These are phyloP conservation scores for Entomortierella beljakovae DNA, from an alignment of 192 early-diverging fungal species.

Conservation along the genomic window DNA sequence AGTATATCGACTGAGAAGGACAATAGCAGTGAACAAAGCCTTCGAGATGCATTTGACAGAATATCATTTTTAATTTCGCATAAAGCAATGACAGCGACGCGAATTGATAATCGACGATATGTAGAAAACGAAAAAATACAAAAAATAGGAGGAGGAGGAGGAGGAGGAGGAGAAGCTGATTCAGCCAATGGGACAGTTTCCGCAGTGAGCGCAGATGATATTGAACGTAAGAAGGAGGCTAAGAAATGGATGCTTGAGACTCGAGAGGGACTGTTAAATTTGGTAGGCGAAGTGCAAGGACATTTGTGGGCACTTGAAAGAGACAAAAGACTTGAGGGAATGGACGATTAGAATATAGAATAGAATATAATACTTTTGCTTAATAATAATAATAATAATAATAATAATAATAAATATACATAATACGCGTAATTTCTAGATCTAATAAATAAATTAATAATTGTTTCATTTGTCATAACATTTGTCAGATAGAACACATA, in stretches of 20 bases:
- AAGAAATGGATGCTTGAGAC: conserved; percentile 42
- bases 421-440: no score
- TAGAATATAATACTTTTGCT: no score
- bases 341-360: no score
- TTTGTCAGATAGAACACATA: no score
- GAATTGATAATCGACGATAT: background rate
- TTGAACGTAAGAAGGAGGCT: background rate
- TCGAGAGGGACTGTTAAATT: conserved; percentile 29
- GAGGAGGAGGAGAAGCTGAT: background rate
- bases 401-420: no score
- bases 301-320: conserved; percentile 36
- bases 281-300: conserved; percentile 39
- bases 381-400: no score
- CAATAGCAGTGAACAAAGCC: conserved; percentile 3
- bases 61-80: conserved; percentile 39
- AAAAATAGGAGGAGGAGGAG: background rate
- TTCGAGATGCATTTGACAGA: conserved; percentile 21
- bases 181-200: no score
- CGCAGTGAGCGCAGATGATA: background rate
- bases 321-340: background rate
- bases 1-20: no score
- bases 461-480: no score
- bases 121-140: background rate
- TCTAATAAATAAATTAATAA: no score
- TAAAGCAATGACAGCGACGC: conserved; percentile 16